Evolutionary conservation across 352 stramenopile genomes (phyloP), one percentile per base, ranked within the genome.

Genomic region (Phytophthora foliorum): DNA sequence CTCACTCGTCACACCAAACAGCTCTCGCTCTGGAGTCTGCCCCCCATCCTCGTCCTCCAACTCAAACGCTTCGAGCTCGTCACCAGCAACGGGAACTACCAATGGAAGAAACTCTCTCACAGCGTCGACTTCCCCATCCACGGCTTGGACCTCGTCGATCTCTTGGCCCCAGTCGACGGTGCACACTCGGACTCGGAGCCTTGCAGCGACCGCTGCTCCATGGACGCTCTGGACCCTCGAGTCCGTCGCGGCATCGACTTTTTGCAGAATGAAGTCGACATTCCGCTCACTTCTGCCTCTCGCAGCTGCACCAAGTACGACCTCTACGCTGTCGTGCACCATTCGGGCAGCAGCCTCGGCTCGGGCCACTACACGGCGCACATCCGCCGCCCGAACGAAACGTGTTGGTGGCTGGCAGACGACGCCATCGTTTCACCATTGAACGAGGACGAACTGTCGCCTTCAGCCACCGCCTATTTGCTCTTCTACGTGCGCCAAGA

Each of bases 281-380:
- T 92, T 24, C 77, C 78, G 16, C 67, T 77, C 11, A 53, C 64
- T 21, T 88, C 84, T 6, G 77, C 80, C 1, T 87, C 80, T 5
- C 57, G 77, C 14, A 63, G 61, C 17, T 66, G 66, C 50, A 81
- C 82, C 21, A 57, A 87, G 19, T 98, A 98, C 68, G 89, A 97
- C 75, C 70, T 99, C 36, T 99, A 98, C 66, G 94, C 86, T 14
- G 86, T 99, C 6, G 92, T 99, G 55, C 93, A 99, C 79, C 97
- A 99, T 79, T 86, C 93, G 63, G 97, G 97, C 16, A 55, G 31
- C 25, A 89, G 84, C n/a, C 82, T 99, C 13, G 91, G 90, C 13
- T 88, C 88, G 19, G 97, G 97, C 4, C 97, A 99, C 72, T 99
- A 99, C 80, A 90, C 82, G 1, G 84, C 86, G 6, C 80, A 89